These are phyloP conservation scores for Talaromyces wortmannii DNA, from an alignment of 495 filamentous ascomycete species.

Conservation along the genomic window DNA sequence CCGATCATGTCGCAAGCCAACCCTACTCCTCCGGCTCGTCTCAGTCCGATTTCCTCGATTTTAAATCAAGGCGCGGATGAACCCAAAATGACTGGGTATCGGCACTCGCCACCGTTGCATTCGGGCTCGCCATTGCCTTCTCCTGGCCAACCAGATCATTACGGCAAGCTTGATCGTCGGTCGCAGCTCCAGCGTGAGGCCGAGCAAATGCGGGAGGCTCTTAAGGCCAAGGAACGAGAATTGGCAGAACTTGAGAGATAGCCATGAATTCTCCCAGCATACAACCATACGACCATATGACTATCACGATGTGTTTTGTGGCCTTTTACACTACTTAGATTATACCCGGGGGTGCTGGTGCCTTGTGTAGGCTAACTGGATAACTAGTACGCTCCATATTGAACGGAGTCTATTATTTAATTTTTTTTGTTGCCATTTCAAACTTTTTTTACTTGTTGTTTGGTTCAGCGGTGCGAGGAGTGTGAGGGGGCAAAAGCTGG, in stretches of 20 bases:
- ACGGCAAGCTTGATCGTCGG: conserved; percentile 51
- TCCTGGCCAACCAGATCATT: conserved; percentile 41
- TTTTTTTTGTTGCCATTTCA: no score
- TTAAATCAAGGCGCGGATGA: conserved; percentile 58
- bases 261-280: not conserved
- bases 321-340: not conserved
- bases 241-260: conserved; percentile 55
- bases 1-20: conserved; percentile 37
- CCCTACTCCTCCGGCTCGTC: conserved; percentile 39
- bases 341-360: not conserved
- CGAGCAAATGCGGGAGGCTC: conserved; percentile 66
- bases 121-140: conserved; percentile 19
- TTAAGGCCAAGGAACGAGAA: conserved; percentile 73
- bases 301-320: not conserved
- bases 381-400: no score
- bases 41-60: conserved; percentile 76
- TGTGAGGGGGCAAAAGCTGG: no score
- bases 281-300: not conserved
- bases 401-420: no score
- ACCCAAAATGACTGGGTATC: conserved; percentile 23
- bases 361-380: not conserved
- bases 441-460: no score
- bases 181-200: conserved; percentile 65
- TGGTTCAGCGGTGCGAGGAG: no score
- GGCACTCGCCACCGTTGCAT: conserved; percentile 23